A percentile compares a stretch with the other conserved stretches of the same genome.
phyloP scores from a whole-genome alignment of 495 filamentous ascomycete species.

The Aspergillus cristatus region DNA sequence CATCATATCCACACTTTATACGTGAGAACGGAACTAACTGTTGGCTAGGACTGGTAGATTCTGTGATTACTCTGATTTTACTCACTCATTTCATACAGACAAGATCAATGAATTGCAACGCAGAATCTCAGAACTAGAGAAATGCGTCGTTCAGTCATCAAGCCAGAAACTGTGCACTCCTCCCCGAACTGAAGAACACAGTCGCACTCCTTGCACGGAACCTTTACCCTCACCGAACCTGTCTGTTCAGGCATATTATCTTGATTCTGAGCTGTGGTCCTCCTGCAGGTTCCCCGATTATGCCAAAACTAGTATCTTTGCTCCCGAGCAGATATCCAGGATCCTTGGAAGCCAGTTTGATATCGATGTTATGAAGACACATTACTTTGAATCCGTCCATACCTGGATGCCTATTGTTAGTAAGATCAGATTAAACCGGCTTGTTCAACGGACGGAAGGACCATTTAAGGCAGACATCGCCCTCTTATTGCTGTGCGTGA shows the following conservation, averaged over 20 bases:
- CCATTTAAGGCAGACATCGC: conserved; percentile 16
- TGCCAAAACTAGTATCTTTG: no score
- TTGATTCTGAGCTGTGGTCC: conserved; percentile 17
- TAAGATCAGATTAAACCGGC: no score
- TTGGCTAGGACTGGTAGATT: not conserved
- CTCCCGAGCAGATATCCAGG: no score
- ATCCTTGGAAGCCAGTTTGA: no score
- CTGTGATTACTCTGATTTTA: not conserved
- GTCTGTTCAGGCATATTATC: conserved; percentile 3
- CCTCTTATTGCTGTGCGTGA: conserved; percentile 5
- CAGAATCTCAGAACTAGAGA: not conserved
- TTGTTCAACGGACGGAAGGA: no score
- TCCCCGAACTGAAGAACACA: not conserved
- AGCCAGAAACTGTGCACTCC: not conserved
- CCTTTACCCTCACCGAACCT: not conserved
- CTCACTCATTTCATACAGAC: not conserved
- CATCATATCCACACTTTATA: conserved; percentile 7
- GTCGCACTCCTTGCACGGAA: conserved; percentile 9
- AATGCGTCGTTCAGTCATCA: not conserved
- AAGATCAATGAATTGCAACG: not conserved
- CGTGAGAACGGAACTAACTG: no score
- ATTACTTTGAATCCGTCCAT: no score
- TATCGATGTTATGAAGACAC: no score
- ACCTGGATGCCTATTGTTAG: no score
- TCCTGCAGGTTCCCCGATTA: no score